phyloP scores from a whole-genome alignment of 1,284 basidiomycete genomes.

The Trichosporon coremiiforme region DNA sequence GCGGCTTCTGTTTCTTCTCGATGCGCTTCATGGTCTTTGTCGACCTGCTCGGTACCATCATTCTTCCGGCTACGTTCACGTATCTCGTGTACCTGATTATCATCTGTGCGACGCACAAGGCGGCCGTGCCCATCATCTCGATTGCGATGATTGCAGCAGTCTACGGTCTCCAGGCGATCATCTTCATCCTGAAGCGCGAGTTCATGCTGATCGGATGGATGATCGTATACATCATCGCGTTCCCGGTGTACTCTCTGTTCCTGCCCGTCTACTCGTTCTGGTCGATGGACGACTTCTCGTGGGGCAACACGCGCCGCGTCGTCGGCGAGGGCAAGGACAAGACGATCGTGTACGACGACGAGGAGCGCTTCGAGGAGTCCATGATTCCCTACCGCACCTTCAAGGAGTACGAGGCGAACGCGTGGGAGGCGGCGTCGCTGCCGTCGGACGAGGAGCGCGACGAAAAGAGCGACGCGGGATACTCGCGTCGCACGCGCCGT shows the following conservation, averaged over 20 bases:
- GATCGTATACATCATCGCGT: constrained; percentile 90
- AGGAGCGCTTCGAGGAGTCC: constrained; percentile 93
- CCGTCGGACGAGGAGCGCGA: constrained; percentile 63
- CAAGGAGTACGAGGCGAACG: constrained; percentile 88
- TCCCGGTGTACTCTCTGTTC: constrained; percentile 73
- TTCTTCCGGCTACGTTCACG: constrained; percentile 87
- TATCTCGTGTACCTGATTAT: constrained; percentile 88
- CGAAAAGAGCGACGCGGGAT: constrained; percentile 16
- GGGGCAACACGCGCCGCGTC: constrained; percentile 79
- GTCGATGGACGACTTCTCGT: constrained; percentile 99
- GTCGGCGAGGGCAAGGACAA: constrained; percentile 95
- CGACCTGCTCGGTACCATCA: constrained; percentile 71
- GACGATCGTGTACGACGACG: constrained; percentile 92
- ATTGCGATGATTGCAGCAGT: constrained; percentile 83
- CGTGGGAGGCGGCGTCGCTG: constrained; percentile 80
- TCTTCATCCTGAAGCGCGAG: constrained; percentile 95
- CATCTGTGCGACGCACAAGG: constrained; percentile 68
- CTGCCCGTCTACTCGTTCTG: constrained; percentile 97
- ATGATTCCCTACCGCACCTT: constrained; percentile 99
- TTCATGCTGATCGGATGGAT: constrained; percentile 99
- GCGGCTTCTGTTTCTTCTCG: constrained; percentile 96
- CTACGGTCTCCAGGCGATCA: constrained; percentile 79
- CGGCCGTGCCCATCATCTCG: constrained; percentile 81
- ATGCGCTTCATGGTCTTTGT: constrained; percentile 99
- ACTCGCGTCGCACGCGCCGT: constrained; percentile 23